Base-by-base conservation (phyloP, 2,329 filamentous ascomycete genomes). In the Penicillium sp. region DNA sequence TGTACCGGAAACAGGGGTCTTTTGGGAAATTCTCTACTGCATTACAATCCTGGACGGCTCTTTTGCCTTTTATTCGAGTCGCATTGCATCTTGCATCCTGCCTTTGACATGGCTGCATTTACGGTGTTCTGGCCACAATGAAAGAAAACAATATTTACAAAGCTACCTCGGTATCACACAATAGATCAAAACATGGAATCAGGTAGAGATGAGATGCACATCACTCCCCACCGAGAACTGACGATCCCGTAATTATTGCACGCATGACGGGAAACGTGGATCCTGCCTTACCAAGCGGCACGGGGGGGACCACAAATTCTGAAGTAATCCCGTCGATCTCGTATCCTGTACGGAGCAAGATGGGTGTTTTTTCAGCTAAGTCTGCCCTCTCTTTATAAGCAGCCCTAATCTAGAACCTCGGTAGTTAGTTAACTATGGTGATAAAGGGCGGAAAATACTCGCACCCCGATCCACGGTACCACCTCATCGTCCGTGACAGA, bases 241-340 rank as follows among this genome's bases (percentile, higher is more conserved):
- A 27, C 44, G 48, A 53, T 56, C 52, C 46, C 46, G 47, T 53
- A 49, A n/a, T 48, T 53, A 52, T 54, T 58, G 47, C 52, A 44
- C 50, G 48, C 51, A 54, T 54, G 50, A 50, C 40, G 55, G 50
- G 37, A 50, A 59, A 57, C 56, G 52, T 60, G 55, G 58, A 53
- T 55, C 49, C 33, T 48, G 33, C 42, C 42, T 55, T 54, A 42
- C 29, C 42, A 45, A 44, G 47, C 38, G 49, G 49, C 49, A 55
- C 43, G 25, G 29, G 23, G 15, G 46, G 23, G 49, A 46, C 52
- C 38, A 27, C 38, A 42, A 47, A 48, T 55, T 47, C 41, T 44
- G 24, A 47, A 46, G 50, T 44, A 50, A 58, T 52, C 44, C 28
- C 24, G 39, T 44, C 32, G 39, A 25, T 29, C 46, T 49, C 49